These are phyloP conservation scores for Mycocentrospora acerina DNA, from an alignment of 2,329 filamentous ascomycete genomes.

Conservation along the genomic window DNA sequence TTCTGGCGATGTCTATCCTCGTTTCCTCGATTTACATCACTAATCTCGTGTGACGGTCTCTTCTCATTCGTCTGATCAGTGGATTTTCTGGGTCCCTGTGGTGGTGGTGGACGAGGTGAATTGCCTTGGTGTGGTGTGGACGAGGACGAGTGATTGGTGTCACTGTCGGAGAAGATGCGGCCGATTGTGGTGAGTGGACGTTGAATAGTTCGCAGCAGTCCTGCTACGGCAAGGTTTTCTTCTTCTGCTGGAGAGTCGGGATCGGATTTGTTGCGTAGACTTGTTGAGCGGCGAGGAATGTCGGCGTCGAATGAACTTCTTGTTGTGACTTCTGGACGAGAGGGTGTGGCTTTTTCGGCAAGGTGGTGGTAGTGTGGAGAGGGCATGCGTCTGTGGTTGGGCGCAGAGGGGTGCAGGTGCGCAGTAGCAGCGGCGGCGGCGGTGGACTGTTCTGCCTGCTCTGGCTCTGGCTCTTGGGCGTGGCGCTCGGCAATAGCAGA, in stretches of 20 bases:
- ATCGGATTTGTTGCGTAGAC: constrained; percentile 47
- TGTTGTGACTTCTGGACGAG: constrained; percentile 59
- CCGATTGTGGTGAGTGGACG: constrained; percentile 88
- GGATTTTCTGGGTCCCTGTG: constrained; percentile 4
- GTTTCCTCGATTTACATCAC: too few species aligned
- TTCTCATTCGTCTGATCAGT: constrained; percentile 18
- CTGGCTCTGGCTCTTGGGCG: constrained; percentile 51
- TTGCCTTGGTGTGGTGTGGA: constrained; percentile 51
- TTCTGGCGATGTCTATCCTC: constrained; percentile 27
- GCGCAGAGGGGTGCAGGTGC: constrained; percentile 21
- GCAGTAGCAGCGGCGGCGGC: constrained; percentile 16
- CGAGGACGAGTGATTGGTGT: constrained; percentile 34
- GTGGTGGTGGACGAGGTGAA: constrained; percentile 51
- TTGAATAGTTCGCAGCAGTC: constrained; percentile 86
- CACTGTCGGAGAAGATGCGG: constrained; percentile 84
- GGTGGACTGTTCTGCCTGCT: too few species aligned
- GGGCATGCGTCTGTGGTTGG: constrained; percentile 36
- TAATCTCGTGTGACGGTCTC: constrained; percentile 26
- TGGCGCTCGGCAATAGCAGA: constrained; percentile 94
- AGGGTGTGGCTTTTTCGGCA: constrained; percentile 53
- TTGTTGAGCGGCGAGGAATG: constrained; percentile 56
- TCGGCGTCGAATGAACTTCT: constrained; percentile 63
- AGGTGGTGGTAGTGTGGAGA: constrained; percentile 48
- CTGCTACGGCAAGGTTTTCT: constrained; percentile 73
- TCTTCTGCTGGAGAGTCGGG: constrained; percentile 63